phyloP scores from a whole-genome alignment of 495 filamentous ascomycete genomes.

The Trichocladium uniseriatum region DNA sequence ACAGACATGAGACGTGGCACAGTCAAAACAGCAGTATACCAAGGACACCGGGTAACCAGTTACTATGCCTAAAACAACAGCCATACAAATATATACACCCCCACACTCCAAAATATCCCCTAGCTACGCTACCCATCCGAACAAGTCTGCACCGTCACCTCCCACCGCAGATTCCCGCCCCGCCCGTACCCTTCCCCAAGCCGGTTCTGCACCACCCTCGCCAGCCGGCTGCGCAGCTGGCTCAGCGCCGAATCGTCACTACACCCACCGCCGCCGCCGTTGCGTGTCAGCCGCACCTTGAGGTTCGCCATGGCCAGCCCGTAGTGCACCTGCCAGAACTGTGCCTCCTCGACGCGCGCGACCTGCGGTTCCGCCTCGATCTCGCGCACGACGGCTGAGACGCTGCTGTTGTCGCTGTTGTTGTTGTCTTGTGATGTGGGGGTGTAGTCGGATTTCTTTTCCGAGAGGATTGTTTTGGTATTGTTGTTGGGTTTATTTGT shows the following conservation, averaged over 20 bases:
- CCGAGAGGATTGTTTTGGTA: background rate
- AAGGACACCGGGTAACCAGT: no score
- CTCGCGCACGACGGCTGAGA: constrained; percentile 69
- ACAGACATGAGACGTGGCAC: no score
- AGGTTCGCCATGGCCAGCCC: constrained; percentile 92
- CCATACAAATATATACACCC: background rate
- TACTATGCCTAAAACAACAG: background rate
- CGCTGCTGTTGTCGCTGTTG: constrained; percentile 33
- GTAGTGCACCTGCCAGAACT: constrained; percentile 98
- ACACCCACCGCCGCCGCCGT: constrained; percentile 22
- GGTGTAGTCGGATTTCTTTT: background rate
- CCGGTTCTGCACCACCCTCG: constrained; percentile 70
- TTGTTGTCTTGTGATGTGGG: background rate
- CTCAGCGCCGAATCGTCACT: constrained; percentile 54
- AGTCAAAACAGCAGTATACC: no score
- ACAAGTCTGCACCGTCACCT: constrained; percentile 54
- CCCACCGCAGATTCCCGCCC: constrained; percentile 73
- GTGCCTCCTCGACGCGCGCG: constrained; percentile 70
- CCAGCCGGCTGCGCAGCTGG: constrained; percentile 63
- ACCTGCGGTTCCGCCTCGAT: constrained; percentile 74
- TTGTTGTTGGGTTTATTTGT: background rate
- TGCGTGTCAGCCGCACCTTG: constrained; percentile 54
- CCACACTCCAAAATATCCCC: no score
- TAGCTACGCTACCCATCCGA: constrained; percentile 20
- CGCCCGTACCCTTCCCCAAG: constrained; percentile 80